These are phyloP conservation scores for Penicillium soppii DNA, from an alignment of 495 filamentous ascomycete genomes.

Conservation along the genomic window DNA sequence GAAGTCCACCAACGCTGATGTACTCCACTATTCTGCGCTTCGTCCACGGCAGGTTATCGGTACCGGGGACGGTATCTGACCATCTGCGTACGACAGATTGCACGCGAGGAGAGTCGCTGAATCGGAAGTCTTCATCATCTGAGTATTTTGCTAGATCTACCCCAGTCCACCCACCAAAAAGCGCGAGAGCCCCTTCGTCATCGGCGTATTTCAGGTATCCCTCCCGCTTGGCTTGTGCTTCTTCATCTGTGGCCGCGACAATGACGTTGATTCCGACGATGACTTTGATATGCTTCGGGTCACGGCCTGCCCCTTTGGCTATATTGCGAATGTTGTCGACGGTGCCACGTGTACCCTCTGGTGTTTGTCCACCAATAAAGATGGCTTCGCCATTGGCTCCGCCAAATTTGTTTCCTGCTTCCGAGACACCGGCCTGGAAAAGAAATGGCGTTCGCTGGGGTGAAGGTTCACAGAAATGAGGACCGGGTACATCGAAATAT, in stretches of 20 bases:
- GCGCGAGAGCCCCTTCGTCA: conserved; percentile 55
- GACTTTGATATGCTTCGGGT: conserved; percentile 53
- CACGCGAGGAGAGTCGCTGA: conserved; percentile 24
- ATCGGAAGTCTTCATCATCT: conserved; percentile 55
- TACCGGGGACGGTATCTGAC: conserved; percentile 31
- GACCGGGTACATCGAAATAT: conserved; percentile 56
- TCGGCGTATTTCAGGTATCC: conserved; percentile 53
- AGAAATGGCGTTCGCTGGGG: conserved; percentile 59
- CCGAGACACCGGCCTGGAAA: conserved; percentile 55
- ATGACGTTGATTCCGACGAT: conserved; percentile 45
- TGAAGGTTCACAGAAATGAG: conserved; percentile 54
- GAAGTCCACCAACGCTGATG: conserved; percentile 51
- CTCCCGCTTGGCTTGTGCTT: conserved; percentile 49
- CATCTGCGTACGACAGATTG: conserved; percentile 26
- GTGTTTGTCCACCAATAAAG: conserved; percentile 50
- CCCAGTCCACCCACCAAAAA: conserved; percentile 65
- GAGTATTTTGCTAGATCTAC: conserved; percentile 53
- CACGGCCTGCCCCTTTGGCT: conserved; percentile 43
- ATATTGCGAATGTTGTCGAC: conserved; percentile 52
- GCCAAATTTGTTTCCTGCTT: conserved; percentile 53
- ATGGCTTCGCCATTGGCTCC: conserved; percentile 59
- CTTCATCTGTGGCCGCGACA: conserved; percentile 53
- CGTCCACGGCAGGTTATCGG: conserved; percentile 51
- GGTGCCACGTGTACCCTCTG: conserved; percentile 38
- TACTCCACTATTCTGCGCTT: conserved; percentile 54